phyloP scores from a whole-genome alignment of 495 filamentous ascomycete species.

The Hyaloscypha finlandica region DNA sequence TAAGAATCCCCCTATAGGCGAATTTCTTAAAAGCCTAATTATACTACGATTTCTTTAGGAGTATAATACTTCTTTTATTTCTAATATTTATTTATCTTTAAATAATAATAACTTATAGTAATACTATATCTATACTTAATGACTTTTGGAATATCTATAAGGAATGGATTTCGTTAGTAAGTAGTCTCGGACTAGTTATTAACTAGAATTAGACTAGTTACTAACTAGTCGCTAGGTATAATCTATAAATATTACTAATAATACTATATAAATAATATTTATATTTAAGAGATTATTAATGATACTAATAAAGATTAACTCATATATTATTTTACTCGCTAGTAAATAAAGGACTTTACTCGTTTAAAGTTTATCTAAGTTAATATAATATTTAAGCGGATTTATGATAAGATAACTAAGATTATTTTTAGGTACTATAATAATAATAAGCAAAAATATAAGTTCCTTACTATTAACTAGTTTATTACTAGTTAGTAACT shows the following conservation, averaged over 20 bases:
- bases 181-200: background rate
- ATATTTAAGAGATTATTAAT: slow-evolving; percentile 1
- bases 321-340: background rate
- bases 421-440: background rate
- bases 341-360: background rate
- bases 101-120: slow-evolving; percentile 4
- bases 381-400: background rate
- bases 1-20: background rate
- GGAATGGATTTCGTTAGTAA: background rate
- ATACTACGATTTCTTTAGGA: background rate
- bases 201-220: background rate
- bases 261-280: background rate
- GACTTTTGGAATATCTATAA: background rate
- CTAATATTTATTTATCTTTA: slow-evolving; percentile 4
- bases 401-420: background rate
- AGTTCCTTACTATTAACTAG: background rate
- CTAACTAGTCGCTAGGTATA: background rate
- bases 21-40: background rate
- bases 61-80: background rate
- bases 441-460: background rate
- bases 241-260: background rate
- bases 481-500: background rate
- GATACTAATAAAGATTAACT: background rate
- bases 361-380: background rate
- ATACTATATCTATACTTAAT: background rate